Conservation (phyloP, 208 protist genomes). For the Acanthamoeba divionensis region DNA sequence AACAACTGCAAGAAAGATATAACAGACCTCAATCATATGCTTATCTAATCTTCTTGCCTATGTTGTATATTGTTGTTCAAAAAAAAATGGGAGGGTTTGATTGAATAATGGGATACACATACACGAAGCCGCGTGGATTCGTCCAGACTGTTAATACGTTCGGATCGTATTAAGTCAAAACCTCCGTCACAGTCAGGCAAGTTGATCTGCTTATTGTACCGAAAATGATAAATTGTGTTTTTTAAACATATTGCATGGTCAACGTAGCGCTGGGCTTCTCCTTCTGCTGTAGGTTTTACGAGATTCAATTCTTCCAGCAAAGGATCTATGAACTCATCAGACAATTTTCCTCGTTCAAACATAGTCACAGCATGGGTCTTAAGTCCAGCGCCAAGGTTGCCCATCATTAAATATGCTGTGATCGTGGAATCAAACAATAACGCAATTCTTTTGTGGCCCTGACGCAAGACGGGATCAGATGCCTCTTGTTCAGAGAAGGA, state of each 20-base stretch:
- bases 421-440: constrained; percentile 94
- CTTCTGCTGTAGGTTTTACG: constrained; percentile 47
- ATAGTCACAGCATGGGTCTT: constrained; percentile 84
- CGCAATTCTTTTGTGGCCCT: constrained; percentile 86
- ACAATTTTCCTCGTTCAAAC: constrained; percentile 82
- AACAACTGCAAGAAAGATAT: constrained; percentile 58
- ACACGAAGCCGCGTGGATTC: constrained; percentile 58
- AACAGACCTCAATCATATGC: background rate
- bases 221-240: constrained; percentile 58
- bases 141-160: constrained; percentile 74
- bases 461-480: too few relatives aligned
- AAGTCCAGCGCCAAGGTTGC: constrained; percentile 87
- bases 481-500: background rate
- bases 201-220: background rate
- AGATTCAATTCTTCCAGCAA: constrained; percentile 76
- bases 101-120: background rate
- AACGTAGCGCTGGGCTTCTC: constrained; percentile 65
- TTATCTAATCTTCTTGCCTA: background rate
- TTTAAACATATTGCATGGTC: constrained; percentile 61
- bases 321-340: constrained; percentile 76
- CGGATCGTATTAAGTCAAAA: constrained; percentile 70
- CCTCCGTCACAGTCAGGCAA: constrained; percentile 42
- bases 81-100: background rate
- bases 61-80: too few relatives aligned
- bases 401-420: constrained; percentile 97